Evolutionary conservation across 2,329 filamentous ascomycete genomes (phyloP).

Genomic region (Fusarium sacchari): DNA sequence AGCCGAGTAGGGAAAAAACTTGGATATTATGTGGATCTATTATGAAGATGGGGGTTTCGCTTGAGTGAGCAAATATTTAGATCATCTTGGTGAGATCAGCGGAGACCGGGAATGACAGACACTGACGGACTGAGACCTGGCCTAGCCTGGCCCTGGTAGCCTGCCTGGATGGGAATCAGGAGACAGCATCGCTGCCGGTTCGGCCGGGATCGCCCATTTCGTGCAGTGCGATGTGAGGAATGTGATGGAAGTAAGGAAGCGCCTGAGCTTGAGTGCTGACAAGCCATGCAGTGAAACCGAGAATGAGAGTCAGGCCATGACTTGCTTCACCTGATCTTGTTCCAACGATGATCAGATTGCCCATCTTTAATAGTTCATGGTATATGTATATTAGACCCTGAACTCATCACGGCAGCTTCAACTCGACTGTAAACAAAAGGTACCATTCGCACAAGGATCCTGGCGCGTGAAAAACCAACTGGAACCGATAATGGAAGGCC

Average conservation of each 20-base stretch:
- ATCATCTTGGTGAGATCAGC: slow-evolving; percentile 13
- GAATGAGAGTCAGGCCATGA: background rate
- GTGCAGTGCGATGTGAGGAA: slow-evolving; percentile 22
- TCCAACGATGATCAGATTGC: background rate
- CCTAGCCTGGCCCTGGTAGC: too few species aligned
- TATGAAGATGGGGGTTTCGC: slow-evolving; percentile 14
- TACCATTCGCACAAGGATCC: background rate
- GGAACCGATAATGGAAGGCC: slow-evolving; percentile 5
- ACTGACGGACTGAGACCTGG: background rate
- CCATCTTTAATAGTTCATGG: background rate
- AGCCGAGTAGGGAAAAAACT: slow-evolving; percentile 12
- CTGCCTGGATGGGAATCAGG: background rate
- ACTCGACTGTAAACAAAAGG: background rate
- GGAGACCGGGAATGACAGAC: slow-evolving; percentile 7
- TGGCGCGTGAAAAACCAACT: background rate
- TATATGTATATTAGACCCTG: background rate
- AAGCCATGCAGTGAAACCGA: slow-evolving; percentile 16
- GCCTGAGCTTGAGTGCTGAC: background rate
- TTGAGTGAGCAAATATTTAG: slow-evolving; percentile 17
- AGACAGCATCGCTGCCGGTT: slow-evolving; percentile 7
- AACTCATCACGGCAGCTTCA: slow-evolving; percentile 7
- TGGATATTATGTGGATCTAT: slow-evolving; percentile 29
- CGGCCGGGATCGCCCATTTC: slow-evolving; percentile 30
- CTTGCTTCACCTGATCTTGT: background rate
- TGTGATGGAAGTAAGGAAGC: slow-evolving; percentile 22